Base-by-base conservation (phyloP, 192 early-diverging fungal genomes). In the Gaertneriomyces semiglobifer region DNA sequence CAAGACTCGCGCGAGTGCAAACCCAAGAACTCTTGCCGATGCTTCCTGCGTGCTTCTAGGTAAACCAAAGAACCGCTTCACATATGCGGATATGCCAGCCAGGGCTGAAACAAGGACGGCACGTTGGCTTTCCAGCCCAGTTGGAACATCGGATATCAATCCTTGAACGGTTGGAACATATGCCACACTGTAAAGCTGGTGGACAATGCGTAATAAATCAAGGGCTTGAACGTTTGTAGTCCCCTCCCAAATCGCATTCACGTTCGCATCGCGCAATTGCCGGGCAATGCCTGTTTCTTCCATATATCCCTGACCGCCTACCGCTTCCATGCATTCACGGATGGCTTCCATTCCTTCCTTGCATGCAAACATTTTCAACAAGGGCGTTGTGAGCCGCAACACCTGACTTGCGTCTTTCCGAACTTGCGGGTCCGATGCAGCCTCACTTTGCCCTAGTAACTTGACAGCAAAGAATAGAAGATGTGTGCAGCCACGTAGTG, bases 181-280 rank as follows among this genome's bases (percentile, higher is more conserved):
- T 33, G 25, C 25, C 20, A 58, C 43, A n/a, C 55, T 20, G 9
- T 20, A 43, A 6, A 59, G 39, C 47, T 82, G 75, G 12, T 46
- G 14, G 25, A 74, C 39, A 7, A 73, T 61, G 16, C 71, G 12
- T 18, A 74, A 41, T 7, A 73, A 51, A 74, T 90, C 89, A 56
- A 85, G 68, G 1, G 86, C 76, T 18, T 88, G 66, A 2, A 90
- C 81, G 55, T 89, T 89, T 0, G 88, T 82, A 0, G 89, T 89
- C 6, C 89, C 89, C 45, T 90, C 89, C 89, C 89, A 90, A 53
- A 90, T 89, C 4, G 78, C 72, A 63, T 86, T 84, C n/a, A 90
- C 88, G 58, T 76, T 65, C 0, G 84, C 73, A 62, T 90, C 86
- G n/a, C 87, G 72, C 57, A 88, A 65, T 0, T 74, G 66, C 8